A percentile compares a stretch with the other conserved stretches of the same genome.
Conservation (phyloP, 2,329 filamentous ascomycete species). For the Mycosphaerella sp. region DNA sequence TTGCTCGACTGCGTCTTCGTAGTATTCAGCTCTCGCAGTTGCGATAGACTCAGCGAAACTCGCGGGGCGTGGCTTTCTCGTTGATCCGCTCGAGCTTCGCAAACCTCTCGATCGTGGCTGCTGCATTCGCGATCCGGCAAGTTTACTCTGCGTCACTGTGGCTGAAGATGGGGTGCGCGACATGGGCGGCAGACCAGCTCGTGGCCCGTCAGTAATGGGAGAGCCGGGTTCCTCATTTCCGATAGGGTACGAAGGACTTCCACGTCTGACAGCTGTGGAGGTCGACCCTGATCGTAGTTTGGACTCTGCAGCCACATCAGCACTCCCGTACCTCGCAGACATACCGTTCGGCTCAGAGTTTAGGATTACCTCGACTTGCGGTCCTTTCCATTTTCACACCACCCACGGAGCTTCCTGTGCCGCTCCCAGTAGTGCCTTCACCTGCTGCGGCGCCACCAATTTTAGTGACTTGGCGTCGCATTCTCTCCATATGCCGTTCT, state of each 20-base stretch:
- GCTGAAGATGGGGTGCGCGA: conserved; percentile 45
- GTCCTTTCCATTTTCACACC: conserved; percentile 47
- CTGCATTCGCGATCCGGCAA: conserved; percentile 18
- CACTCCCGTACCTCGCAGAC: not conserved
- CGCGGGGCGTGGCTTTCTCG: conserved; percentile 13
- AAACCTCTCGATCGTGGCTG: conserved; percentile 23
- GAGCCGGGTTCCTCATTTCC: conserved; percentile 3
- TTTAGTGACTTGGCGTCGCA: conserved; percentile 82
- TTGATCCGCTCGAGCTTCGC: conserved; percentile 36
- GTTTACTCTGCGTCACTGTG: conserved; percentile 41
- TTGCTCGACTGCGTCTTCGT: conserved; percentile 27
- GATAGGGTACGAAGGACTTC: conserved; percentile 6
- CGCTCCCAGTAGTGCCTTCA: conserved; percentile 41
- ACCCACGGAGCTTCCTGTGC: conserved; percentile 28
- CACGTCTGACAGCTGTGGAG: conserved; percentile 7
- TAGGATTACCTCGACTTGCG: conserved; percentile 40
- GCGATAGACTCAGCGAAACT: conserved; percentile 13
- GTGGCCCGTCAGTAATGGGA: conserved; percentile 2
- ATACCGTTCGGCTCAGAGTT: not conserved
- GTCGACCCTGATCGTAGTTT: conserved; percentile 13
- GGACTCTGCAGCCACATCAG: conserved; percentile 12
- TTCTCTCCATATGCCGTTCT: conserved; percentile 81
- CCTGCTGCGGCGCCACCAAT: conserved; percentile 14
- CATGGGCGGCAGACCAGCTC: conserved; percentile 21
- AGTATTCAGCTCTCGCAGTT: conserved; percentile 22